A percentile compares a stretch with the other conserved stretches of the same genome.
Evolutionary conservation across 805 yeast genomes (phyloP).

Genomic region (Starmerella kuoi): DNA sequence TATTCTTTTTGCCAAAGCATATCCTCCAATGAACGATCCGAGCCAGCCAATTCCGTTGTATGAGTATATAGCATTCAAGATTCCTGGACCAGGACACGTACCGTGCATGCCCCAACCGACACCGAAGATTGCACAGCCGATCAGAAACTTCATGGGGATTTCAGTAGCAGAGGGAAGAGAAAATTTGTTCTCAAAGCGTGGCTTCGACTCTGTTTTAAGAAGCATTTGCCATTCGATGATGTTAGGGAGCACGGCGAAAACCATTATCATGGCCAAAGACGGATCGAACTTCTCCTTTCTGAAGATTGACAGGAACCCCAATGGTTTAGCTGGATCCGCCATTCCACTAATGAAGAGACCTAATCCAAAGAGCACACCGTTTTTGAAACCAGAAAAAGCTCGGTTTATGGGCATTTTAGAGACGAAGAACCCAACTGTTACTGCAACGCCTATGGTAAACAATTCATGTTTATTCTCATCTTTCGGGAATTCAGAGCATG

Average conservation of each 20-base stretch:
- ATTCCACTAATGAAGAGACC: constrained; percentile 40
- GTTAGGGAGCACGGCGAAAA: constrained; percentile 38
- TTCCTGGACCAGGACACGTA: constrained; percentile 44
- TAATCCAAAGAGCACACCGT: constrained; percentile 34
- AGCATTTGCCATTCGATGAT: constrained; percentile 17
- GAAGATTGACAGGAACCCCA: constrained; percentile 36
- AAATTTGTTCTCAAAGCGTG: constrained; percentile 11
- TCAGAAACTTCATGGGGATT: constrained; percentile 27
- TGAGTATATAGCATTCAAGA: constrained; percentile 23
- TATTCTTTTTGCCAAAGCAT: background rate
- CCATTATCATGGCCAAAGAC: constrained; percentile 34
- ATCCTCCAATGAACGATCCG: constrained; percentile 2
- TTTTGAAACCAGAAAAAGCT: constrained; percentile 6
- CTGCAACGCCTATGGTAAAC: constrained; percentile 1
- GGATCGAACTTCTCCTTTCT: constrained; percentile 36
- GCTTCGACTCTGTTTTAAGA: constrained; percentile 1
- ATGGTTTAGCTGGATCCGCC: constrained; percentile 35
- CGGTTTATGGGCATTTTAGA: background rate
- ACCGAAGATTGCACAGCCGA: constrained; percentile 39
- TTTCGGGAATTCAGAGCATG: background rate
- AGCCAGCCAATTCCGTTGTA: constrained; percentile 9
- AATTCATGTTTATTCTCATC: background rate
- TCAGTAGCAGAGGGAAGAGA: constrained; percentile 23
- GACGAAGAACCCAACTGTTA: constrained; percentile 1
- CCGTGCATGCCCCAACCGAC: constrained; percentile 44